Evolutionary conservation across 768 basidiomycete species (phyloP).

Genomic region (Suillus lakei): DNA sequence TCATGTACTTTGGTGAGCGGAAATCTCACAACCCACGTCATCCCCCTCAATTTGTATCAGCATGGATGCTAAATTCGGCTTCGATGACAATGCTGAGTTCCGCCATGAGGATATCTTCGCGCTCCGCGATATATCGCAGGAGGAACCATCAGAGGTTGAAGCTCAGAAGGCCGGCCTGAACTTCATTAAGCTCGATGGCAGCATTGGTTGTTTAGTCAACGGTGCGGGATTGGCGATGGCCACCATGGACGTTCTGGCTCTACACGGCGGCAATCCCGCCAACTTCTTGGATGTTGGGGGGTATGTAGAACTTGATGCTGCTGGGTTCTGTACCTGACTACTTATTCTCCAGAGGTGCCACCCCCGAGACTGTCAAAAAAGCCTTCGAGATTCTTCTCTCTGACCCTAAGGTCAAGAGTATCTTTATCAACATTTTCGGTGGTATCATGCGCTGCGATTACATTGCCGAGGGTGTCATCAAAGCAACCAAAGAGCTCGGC

Average conservation of each 20-base stretch:
- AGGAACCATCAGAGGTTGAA: slow-evolving; percentile 97
- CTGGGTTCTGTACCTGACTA: slow-evolving; percentile 6
- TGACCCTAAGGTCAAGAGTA: slow-evolving; percentile 94
- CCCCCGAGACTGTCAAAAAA: slow-evolving; percentile 99
- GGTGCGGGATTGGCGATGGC: slow-evolving; percentile 99
- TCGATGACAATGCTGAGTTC: slow-evolving; percentile 99
- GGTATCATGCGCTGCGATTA: slow-evolving; percentile 99
- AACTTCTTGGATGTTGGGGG: slow-evolving; percentile 99
- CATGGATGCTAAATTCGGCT: slow-evolving; percentile 99
- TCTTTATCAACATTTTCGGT: slow-evolving; percentile 98
- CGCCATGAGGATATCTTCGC: slow-evolving; percentile 89
- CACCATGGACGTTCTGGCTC: slow-evolving; percentile 98
- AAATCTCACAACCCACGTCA: slow-evolving; percentile 1
- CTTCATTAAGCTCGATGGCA: slow-evolving; percentile 99
- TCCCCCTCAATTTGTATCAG: slow-evolving; percentile 43
- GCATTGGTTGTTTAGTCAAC: slow-evolving; percentile 96
- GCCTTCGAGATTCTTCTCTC: slow-evolving; percentile 94
- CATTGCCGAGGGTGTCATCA: slow-evolving; percentile 98
- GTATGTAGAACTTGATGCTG: slow-evolving; percentile 41
- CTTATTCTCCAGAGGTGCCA: slow-evolving; percentile 75
- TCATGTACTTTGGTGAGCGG: slow-evolving; percentile 84
- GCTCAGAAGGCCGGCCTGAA: slow-evolving; percentile 95
- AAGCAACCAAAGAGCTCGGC: slow-evolving; percentile 90
- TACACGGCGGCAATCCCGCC: slow-evolving; percentile 96
- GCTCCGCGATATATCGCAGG: slow-evolving; percentile 91